Base-by-base conservation (phyloP, 2,329 filamentous ascomycete species). In the Aspergillus sp. region DNA sequence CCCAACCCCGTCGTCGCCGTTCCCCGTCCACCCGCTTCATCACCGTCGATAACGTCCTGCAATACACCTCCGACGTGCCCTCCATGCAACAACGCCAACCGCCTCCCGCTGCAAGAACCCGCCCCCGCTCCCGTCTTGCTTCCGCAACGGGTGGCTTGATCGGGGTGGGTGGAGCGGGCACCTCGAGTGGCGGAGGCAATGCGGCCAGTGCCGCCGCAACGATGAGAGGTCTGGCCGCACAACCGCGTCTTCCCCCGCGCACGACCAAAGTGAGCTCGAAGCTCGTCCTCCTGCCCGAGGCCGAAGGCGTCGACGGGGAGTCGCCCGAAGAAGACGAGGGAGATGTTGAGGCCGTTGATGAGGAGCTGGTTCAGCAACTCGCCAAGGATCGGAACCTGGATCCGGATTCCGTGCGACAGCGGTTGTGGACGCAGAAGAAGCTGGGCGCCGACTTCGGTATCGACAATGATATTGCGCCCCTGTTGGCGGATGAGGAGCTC, bases 241-340 rank as follows among this genome's bases (percentile, higher is more conserved):
- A 73, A 47, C 77, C 81, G 50, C 80, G 84, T 58, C 78, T 97
- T 60, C 94, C 93, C 0, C 88, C 90, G 5, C 84, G 94, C 49
- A 95, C 91, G 34, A 95, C 91, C 23, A 97, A 97, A 72, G 88
- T 96, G 58, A 96, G 90, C 71, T 91, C 97, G 76, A 97, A 97
- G 74, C 80, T 99, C n/a, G 94, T 99, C 0, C 78, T 97, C 32
- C 81, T 99, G 13, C 94, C 94, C 1, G 93, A 97, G 67, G 88
- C 91, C 21, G 64, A 56, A 25, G 58, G 59, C 6, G 60, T 63
- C 6, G 64, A 65, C 4, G 59, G 62, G 5, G 59, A 63, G 5
- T 60, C 65, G 5, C 31, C 32, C 9, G 61, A 57, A 9, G 60
- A 61, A n/a, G 70, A 56, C 17, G 56, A 55, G 17, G 44, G 56